Evolutionary conservation across 768 basidiomycete species (phyloP), one percentile per base, ranked within the genome.

Genomic region (Suillus variegatus): DNA sequence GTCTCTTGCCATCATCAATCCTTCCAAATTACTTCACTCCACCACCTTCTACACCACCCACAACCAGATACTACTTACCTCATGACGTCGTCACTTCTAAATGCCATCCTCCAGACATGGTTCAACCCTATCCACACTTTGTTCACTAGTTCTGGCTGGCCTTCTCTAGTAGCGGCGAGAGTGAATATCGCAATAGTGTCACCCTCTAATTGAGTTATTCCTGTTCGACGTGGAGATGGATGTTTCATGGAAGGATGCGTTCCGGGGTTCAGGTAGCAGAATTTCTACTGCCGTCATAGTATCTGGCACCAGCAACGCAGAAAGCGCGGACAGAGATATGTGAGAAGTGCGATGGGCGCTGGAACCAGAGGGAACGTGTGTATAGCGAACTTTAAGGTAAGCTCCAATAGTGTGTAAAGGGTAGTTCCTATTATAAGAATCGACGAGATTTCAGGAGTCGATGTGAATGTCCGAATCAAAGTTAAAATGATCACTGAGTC

Each of bases 181-280:
- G 84, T 80, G 77, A 89, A 93, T 41, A 93, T 84, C 6, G 91
- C 82, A 66, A 94, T 85, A 40, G 85, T 85, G 73, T 94, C 92
- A 28, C 92, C 91, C 55, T 83, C 86, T 0, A 85, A 80, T 22
- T 85, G 82, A 5, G 70, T 92, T 87, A 69, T 92, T 89, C 36
- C 92, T 83, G 75, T 93, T 94, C 4, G 92, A 89, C 16, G 86
- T 77, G 71, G 92, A 94, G 18, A 93, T 77, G 74, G 89, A 89
- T 2, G 85, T 81, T 0, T 76, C 79, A 0, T 86, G 80, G 77
- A 82, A 89, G 5, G 81, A 71, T 6, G 76, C 51, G 66, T 86
- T 87, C 32, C 5, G 32, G 16, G 86, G 79, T 6, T 77, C 70
- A 0, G 89, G 86, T 64, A 91, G 78, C 63, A 91, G 80, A 66